Conservation (phyloP, 495 filamentous ascomycete species). For the Aspergillus avenaceus region DNA sequence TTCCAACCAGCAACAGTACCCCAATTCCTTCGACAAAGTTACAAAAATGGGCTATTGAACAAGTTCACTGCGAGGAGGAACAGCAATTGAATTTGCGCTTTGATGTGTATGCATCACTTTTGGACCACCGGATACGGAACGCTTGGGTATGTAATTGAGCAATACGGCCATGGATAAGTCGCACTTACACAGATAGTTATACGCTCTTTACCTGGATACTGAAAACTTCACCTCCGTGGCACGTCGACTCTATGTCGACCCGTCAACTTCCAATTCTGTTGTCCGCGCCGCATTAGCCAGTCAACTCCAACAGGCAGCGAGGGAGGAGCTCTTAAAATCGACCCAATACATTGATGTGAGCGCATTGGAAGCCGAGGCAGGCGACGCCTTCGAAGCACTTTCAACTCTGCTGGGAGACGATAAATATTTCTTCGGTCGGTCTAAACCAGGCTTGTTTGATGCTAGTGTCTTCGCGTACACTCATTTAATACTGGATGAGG, state of each 20-base stretch:
- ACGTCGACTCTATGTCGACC: conserved; percentile 62
- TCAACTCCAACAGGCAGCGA: conserved; percentile 67
- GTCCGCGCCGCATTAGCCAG: conserved; percentile 60
- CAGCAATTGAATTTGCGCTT: conserved; percentile 57
- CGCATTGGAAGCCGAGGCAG: conserved; percentile 62
- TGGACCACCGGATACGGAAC: conserved; percentile 78
- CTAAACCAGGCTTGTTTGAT: conserved; percentile 72
- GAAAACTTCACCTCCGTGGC: conserved; percentile 62
- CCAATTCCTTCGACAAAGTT: conserved; percentile 66
- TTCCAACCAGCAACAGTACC: conserved; percentile 20
- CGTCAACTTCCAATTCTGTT: conserved; percentile 54
- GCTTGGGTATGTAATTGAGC: conserved; percentile 63
- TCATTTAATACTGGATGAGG: conserved; percentile 66
- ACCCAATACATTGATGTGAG: conserved; percentile 56
- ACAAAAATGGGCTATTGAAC: conserved; percentile 61
- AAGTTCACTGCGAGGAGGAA: conserved; percentile 43
- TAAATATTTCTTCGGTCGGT: conserved; percentile 62
- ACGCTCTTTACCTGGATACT: conserved; percentile 70
- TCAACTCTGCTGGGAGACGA: conserved; percentile 61
- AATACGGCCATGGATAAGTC: background rate
- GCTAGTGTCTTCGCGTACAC: conserved; percentile 88
- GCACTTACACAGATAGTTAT: conserved; percentile 51
- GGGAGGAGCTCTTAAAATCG: conserved; percentile 64
- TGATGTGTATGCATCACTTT: conserved; percentile 74
- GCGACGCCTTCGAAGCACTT: conserved; percentile 70